Conservation (phyloP, 1,284 basidiomycete species). For the Sphagnurus paluster region DNA sequence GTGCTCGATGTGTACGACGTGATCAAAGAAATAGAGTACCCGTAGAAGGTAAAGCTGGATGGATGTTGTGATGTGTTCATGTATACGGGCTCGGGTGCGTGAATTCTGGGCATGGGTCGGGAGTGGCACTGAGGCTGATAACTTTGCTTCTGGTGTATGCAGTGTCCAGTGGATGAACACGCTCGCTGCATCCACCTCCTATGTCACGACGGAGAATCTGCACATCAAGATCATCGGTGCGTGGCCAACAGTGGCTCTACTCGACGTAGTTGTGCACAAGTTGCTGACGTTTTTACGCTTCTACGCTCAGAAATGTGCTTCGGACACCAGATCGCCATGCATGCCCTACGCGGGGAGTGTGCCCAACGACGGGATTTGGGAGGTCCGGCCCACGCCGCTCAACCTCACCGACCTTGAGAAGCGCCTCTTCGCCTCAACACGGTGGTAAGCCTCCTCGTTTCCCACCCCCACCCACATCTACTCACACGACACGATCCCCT, state of each 20-base stretch:
- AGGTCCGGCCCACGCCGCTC: conserved; percentile 71
- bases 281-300: no score
- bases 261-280: no score
- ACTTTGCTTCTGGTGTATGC: not conserved
- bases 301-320: no score
- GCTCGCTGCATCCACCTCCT: conserved; percentile 57
- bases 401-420: conserved; percentile 67
- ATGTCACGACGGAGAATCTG: conserved; percentile 48
- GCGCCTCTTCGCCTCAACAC: conserved; percentile 56
- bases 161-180: conserved; percentile 70
- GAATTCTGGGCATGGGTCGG: not conserved
- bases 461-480: no score
- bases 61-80: conserved; percentile 58
- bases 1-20: conserved; percentile 52
- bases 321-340: conserved; percentile 83
- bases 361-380: conserved; percentile 68
- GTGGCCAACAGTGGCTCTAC: no score
- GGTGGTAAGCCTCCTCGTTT: conserved; percentile 44
- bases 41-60: conserved; percentile 40
- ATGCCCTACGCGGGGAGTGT: conserved; percentile 75
- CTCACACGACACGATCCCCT: no score
- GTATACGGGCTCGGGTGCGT: conserved; percentile 65
- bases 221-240: conserved; percentile 66
- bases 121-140: not conserved
- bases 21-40: conserved; percentile 54